Evolutionary conservation across 1,139 yeast species (phyloP).

Genomic region (Candida pseudoviswanathii): DNA sequence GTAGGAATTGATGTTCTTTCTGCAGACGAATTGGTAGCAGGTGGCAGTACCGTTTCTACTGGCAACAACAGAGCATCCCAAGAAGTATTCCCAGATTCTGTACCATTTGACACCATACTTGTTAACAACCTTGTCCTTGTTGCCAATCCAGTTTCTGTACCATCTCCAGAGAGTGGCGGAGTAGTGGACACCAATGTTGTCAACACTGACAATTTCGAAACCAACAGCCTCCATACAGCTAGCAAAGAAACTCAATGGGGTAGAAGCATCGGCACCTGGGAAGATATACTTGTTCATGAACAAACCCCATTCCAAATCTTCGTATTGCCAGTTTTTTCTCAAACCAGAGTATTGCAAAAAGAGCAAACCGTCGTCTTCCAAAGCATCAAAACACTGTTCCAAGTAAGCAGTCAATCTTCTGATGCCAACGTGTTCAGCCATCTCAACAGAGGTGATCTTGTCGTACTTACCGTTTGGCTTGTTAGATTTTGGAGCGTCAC

Average conservation of each 20-base stretch:
- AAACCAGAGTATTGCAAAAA: conserved; percentile 89
- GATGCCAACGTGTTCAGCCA: conserved; percentile 97
- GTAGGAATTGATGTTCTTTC: conserved; percentile 85
- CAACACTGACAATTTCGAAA: conserved; percentile 81
- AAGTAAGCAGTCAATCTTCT: conserved; percentile 78
- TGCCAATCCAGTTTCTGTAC: conserved; percentile 94
- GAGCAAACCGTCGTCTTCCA: conserved; percentile 90
- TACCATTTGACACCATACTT: conserved; percentile 91
- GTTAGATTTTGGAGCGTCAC: conserved; percentile 80
- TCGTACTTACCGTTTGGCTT: conserved; percentile 66
- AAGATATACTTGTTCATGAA: conserved; percentile 95
- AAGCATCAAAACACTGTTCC: conserved; percentile 78
- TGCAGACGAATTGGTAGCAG: conserved; percentile 86
- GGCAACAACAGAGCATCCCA: conserved; percentile 78
- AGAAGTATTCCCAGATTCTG: conserved; percentile 92
- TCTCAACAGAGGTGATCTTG: conserved; percentile 88
- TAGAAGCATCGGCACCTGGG: conserved; percentile 98
- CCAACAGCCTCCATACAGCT: conserved; percentile 81
- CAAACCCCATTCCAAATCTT: conserved; percentile 91
- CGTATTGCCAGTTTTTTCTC: conserved; percentile 93
- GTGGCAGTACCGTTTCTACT: conserved; percentile 95
- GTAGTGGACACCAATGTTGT: conserved; percentile 91
- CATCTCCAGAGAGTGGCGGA: conserved; percentile 92
- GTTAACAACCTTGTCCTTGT: conserved; percentile 73
- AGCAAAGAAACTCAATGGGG: conserved; percentile 85